phyloP scores from a whole-genome alignment of 441 rosid genomes.

The Viola pubescens region DNA sequence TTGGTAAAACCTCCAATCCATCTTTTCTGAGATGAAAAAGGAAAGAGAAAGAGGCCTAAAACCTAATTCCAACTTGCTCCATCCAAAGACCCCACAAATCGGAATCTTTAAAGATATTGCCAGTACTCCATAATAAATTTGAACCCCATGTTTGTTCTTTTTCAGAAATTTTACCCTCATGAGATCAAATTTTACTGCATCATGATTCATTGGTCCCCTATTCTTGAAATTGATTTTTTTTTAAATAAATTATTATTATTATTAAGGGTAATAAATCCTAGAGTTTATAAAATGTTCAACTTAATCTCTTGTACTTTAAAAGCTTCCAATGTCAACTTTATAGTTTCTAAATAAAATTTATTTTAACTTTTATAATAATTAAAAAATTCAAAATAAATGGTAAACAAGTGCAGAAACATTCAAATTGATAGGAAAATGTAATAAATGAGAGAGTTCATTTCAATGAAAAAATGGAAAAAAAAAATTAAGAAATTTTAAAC shows the following conservation, averaged over 20 bases:
- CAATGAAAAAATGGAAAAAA: no score
- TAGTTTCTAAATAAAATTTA: no score
- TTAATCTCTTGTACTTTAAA: no score
- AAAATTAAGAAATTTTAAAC: no score
- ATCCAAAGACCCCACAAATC: conserved; percentile 32
- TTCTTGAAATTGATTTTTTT: no score
- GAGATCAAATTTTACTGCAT: neutral
- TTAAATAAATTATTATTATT: neutral
- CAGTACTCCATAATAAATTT: conserved; percentile 13
- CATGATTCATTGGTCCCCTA: neutral
- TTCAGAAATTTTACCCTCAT: conserved; percentile 7
- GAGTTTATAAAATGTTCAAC: no score
- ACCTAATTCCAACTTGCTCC: conserved; percentile 12
- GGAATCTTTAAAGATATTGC: conserved; percentile 39
- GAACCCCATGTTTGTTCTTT: conserved; percentile 15
- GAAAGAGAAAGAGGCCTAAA: neutral
- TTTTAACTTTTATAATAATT: no score
- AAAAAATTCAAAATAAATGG: no score
- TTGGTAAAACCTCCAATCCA: neutral
- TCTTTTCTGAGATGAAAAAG: neutral
- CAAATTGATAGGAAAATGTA: no score
- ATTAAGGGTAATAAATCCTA: neutral
- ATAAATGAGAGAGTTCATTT: no score
- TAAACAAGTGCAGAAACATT: no score
- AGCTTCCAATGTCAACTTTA: no score